Base-by-base conservation (phyloP, 192 early-diverging fungal genomes). In the Pilaira anomala region DNA sequence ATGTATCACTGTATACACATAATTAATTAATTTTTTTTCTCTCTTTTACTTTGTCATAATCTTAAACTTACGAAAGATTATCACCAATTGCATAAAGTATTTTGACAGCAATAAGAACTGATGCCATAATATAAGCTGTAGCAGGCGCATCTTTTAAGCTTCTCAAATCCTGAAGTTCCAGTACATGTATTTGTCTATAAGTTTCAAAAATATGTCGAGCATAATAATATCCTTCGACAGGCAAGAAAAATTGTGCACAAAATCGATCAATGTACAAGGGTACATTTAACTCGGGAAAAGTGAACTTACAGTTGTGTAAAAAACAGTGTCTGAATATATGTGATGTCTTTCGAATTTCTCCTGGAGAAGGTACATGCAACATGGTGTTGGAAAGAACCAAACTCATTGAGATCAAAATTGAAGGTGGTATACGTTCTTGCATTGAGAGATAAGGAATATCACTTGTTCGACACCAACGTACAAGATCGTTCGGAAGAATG, bases 201-300 rank as follows among this genome's bases (percentile, higher is more conserved):
- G 28, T 26, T 5, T 30, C n/a, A 0, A 14, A 40, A 11, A 59
- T 33, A 11, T 5, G 30, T 0, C 22, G 40, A 25, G 8, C 3
- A 1, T 8, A 25, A 60, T 59, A 67, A 48, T 60, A 67, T 1
- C 22, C 42, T 42, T 67, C 65, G 29, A 60, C 66, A 24, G 74
- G 74, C 13, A 76, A 28, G 45, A 52, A 63, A 5, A 76, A 55
- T 30, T 76, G 63, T n/a, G 48, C 25, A 24, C 36, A 45, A 29
- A 63, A 54, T 16, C 74, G 57, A 30, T 67, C 36, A 16, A 76
- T 16, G 5, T 67, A 36, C 2, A 71, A 42, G 3, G 68, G 30
- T 5, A n/a, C 39, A 25, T 76, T 70, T 12, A 41, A 25, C 1
- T 60, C 16, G 14, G 68, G 68, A 19, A 76, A 50, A 8, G 16